phyloP scores from a whole-genome alignment of 2,329 filamentous ascomycete species.

The Alternaria sp. region DNA sequence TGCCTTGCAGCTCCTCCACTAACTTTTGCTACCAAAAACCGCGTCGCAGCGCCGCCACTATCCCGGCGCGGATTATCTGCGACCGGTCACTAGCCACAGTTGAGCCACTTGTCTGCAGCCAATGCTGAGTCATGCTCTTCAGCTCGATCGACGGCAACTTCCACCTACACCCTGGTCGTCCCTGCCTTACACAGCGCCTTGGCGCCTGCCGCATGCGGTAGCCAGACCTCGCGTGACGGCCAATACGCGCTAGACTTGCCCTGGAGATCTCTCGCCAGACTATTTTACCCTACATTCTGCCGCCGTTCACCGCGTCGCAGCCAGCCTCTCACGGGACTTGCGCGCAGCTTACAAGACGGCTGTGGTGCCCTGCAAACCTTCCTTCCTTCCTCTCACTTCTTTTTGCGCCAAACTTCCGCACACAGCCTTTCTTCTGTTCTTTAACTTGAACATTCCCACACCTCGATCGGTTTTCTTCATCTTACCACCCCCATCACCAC shows the following conservation, averaged over 20 bases:
- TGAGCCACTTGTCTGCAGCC: conserved; percentile 4
- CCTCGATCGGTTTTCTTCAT: conserved; percentile 15
- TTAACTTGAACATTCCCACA: conserved; percentile 17
- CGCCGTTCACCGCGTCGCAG: conserved; percentile 26
- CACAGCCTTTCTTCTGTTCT: conserved; percentile 25
- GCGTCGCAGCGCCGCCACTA: conserved; percentile 28
- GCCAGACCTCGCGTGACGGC: conserved; percentile 17
- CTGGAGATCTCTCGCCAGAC: conserved; percentile 26
- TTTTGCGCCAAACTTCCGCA: conserved; percentile 33
- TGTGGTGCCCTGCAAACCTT: conserved; percentile 44
- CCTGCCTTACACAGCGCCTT: conserved; percentile 22
- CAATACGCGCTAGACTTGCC: conserved; percentile 29
- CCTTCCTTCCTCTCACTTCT: conserved; percentile 47
- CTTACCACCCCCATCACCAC: conserved; percentile 23
- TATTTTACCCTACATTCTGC: conserved; percentile 34
- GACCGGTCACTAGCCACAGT: conserved; percentile 19
- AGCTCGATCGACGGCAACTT: conserved; percentile 7
- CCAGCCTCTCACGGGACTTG: conserved; percentile 48
- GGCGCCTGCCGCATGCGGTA: conserved; percentile 20
- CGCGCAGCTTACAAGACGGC: conserved; percentile 49
- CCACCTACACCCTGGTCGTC: conserved; percentile 3
- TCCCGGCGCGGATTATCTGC: conserved; percentile 20
- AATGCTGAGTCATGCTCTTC: background rate
- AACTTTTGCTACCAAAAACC: conserved; percentile 41
- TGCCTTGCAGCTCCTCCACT: conserved; percentile 37